phyloP scores from a whole-genome alignment of 169 alveolate species.

The Plasmodium chabaudi region DNA sequence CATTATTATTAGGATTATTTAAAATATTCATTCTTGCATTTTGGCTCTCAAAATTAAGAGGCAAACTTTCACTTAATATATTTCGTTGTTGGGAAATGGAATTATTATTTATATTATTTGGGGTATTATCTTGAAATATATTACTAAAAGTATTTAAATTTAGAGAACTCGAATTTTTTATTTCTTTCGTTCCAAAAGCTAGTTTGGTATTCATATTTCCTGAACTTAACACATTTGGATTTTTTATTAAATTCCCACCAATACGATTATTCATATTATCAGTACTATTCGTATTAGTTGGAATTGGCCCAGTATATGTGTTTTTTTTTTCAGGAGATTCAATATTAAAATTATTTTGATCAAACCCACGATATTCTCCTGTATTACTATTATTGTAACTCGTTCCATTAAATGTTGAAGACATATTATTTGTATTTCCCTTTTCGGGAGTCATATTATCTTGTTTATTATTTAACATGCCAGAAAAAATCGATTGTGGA shows the following conservation, averaged over 20 bases:
- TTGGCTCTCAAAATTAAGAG: not conserved
- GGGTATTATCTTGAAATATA: not conserved
- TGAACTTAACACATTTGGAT: not conserved
- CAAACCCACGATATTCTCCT: not conserved
- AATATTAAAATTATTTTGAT: not conserved
- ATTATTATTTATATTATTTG: constrained; percentile 2
- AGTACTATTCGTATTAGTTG: too few relatives aligned
- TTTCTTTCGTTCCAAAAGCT: not conserved
- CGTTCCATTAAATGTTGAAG: not conserved
- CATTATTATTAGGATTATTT: too few relatives aligned
- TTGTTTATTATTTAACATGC: not conserved
- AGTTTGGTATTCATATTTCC: not conserved
- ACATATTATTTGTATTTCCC: not conserved
- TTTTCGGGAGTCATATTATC: not conserved
- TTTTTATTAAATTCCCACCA: not conserved
- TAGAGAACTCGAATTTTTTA: constrained; percentile 9
- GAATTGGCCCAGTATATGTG: too few relatives aligned
- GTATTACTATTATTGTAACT: not conserved
- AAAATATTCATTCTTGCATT: too few relatives aligned
- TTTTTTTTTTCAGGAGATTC: too few relatives aligned
- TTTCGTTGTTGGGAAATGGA: not conserved
- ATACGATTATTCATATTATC: too few relatives aligned
- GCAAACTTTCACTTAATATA: constrained; percentile 13
- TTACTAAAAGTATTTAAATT: constrained; percentile 16
- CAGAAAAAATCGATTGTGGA: not conserved